Evolutionary conservation across 192 early-diverging fungal species (phyloP).

Genomic region (Rhizoclosmatium sp.): DNA sequence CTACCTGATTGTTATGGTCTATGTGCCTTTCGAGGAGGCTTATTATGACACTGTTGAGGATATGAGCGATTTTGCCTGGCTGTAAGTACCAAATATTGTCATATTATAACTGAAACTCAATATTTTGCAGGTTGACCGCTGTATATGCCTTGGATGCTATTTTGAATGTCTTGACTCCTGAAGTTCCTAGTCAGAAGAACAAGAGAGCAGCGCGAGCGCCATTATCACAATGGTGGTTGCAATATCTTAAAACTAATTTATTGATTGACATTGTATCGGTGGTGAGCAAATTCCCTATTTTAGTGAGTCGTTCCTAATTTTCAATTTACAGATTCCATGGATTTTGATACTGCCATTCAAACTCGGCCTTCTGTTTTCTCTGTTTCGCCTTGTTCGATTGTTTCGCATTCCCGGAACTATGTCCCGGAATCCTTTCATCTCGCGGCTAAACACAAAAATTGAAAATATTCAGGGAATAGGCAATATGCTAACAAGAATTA

Average conservation of each 20-base stretch:
- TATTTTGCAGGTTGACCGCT: background rate
- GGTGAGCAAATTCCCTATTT: background rate
- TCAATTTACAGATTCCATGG: slow-evolving; percentile 2
- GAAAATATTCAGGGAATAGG: slow-evolving; percentile 27
- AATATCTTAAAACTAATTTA: slow-evolving; percentile 9
- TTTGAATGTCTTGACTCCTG: background rate
- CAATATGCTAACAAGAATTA: slow-evolving; percentile 10
- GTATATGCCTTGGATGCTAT: slow-evolving; percentile 3
- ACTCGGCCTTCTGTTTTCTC: background rate
- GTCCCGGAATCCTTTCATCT: background rate
- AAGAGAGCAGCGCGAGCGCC: background rate
- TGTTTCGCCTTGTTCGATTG: slow-evolving; percentile 1
- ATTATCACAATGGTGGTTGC: slow-evolving; percentile 1
- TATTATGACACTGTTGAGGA: slow-evolving; percentile 6
- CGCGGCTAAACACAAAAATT: background rate
- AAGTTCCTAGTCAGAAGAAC: background rate
- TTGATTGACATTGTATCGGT: slow-evolving; percentile 19
- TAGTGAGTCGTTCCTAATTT: background rate
- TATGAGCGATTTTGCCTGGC: background rate
- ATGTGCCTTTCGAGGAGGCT: background rate
- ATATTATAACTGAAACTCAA: background rate
- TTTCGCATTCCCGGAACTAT: slow-evolving; percentile 4
- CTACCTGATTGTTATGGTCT: background rate
- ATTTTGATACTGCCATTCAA: background rate
- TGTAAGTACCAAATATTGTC: background rate